phyloP scores from a whole-genome alignment of 202 grass and related monocot species.

The Schoenoplectus tabernaemontani region DNA sequence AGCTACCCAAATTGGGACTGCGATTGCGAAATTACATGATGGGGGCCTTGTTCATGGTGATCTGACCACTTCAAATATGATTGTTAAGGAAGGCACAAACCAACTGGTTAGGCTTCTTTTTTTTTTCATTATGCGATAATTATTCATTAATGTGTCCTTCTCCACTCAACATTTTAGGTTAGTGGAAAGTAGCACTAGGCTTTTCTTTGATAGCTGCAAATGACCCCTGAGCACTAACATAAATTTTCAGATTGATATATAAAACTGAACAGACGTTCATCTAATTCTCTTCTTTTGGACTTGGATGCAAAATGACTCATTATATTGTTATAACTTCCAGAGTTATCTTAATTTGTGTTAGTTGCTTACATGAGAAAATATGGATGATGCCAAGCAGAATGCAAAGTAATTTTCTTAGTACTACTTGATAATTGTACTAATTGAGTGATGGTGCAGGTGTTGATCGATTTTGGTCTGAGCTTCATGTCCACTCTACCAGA shows the following conservation, averaged over 20 bases:
- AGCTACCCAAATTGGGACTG: constrained; percentile 75
- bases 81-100: constrained; percentile 54
- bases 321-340: not conserved
- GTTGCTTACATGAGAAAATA: not conserved
- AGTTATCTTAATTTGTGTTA: not conserved
- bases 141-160: not conserved
- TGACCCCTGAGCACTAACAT: not conserved
- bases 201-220: not conserved
- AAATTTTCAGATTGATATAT: not conserved
- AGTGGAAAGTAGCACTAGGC: not conserved
- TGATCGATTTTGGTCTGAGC: constrained; percentile 96
- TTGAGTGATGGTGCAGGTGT: constrained; percentile 37
- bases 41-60: constrained; percentile 88
- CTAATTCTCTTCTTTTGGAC: not conserved
- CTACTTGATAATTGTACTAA: not conserved
- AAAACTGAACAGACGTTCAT: not conserved
- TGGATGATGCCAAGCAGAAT: too few relatives aligned
- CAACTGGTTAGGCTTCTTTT: constrained; percentile 42
- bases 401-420: too few relatives aligned
- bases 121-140: not conserved
- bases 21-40: constrained; percentile 77
- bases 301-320: not conserved
- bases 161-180: not conserved
- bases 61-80: constrained; percentile 96
- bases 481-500: constrained; percentile 81